These are phyloP conservation scores for Ophiocordyceps robertsii DNA, from an alignment of 2,329 filamentous ascomycete genomes.

Conservation along the genomic window DNA sequence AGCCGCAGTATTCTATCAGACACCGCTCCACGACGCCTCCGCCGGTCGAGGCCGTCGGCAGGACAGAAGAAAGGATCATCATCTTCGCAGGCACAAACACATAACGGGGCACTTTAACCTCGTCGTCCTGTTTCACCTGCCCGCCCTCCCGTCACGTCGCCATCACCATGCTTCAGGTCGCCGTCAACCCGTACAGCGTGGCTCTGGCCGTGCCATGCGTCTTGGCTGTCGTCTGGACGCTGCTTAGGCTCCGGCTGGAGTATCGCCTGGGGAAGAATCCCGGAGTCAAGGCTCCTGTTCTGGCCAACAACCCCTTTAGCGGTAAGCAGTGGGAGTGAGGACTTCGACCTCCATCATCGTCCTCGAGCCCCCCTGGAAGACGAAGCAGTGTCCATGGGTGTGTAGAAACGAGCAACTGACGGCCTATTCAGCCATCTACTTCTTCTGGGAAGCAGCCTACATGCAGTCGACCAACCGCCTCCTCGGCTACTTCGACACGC, in stretches of 20 bases:
- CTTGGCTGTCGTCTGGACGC: conserved; percentile 2
- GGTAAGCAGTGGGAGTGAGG: conserved; percentile 1
- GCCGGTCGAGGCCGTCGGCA: too few species aligned
- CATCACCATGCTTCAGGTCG: conserved; percentile 2
- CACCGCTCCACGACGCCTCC: too few species aligned
- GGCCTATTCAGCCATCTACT: conserved; percentile 1
- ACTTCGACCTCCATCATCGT: too few species aligned
- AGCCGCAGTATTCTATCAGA: too few species aligned
- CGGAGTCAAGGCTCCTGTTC: conserved; percentile 3
- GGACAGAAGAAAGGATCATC: too few species aligned
- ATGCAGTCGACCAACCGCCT: conserved; percentile 9
- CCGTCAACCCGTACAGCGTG: conserved; percentile 1
- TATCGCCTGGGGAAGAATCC: conserved; percentile 3
- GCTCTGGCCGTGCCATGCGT: conserved; percentile 4
- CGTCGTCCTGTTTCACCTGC: too few species aligned
- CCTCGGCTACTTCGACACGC: conserved; percentile 4
- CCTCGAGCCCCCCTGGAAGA: too few species aligned
- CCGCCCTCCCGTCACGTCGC: neutral
- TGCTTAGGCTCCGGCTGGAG: conserved; percentile 2
- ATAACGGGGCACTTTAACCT: too few species aligned
- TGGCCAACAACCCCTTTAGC: conserved; percentile 4
- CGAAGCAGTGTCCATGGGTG: too few species aligned
- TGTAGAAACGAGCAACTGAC: too few species aligned
- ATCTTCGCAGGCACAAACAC: too few species aligned
- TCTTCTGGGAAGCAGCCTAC: conserved; percentile 3